Evolutionary conservation across 345 rosid species (phyloP).

Genomic region (sweet orange (Citrus sinensis)): DVS_A1.0 CM039168.1:23092501-23093000

Average conservation of each 20-base stretch:
- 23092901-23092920: slow-evolving; percentile 30
- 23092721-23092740: background rate
- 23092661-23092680: background rate
- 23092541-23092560: too few species aligned
- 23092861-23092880: background rate
- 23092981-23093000: background rate
- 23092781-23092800: background rate
- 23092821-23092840: background rate
- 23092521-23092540: too few species aligned
- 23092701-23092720: background rate
- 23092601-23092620: too few species aligned
- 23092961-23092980: slow-evolving; percentile 75
- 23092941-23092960: slow-evolving; percentile 59
- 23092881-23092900: background rate
- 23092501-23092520: too few species aligned
- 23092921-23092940: slow-evolving; percentile 56
- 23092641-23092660: background rate
- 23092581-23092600: too few species aligned
- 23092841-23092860: background rate
- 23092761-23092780: background rate
- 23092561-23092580: too few species aligned
- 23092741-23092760: too few species aligned
- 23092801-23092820: background rate
- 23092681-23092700: background rate
- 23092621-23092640: too few species aligned